Base-by-base conservation (phyloP, 805 yeast species). In the Hyphopichia homilentoma region DNA sequence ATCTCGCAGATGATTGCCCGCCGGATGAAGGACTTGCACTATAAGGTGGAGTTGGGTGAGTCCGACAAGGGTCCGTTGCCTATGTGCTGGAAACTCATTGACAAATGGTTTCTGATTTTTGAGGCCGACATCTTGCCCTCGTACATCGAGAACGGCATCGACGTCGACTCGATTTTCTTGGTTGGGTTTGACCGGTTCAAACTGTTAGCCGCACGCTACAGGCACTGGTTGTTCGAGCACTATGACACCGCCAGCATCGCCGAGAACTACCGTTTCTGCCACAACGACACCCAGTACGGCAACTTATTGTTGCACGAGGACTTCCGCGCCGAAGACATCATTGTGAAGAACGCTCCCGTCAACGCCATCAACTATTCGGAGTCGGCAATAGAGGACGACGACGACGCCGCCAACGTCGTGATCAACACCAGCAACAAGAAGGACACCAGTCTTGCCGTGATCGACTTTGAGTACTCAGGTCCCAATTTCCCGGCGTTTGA, bases 231-330 rank as follows among this genome's bases (percentile, higher is more conserved):
- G 13, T 68, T 65, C 22, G 46, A 45, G 5, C 61, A 71, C 39
- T 77, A 81, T 46, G 72, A 71, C 16, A 58, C 57, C 14, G 59
- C 56, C 7, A 54, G 54, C 14, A 56, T 78, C 22, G 59, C 65
- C 30, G 62, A 68, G 9, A 65, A 70, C 33, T 66, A 84, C 39
- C 87, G 77, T 9, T 93, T 93, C 52, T 87, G 96, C 47, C 98
- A 93, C 59, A 93, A 93, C 52, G 98, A 90, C 58, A 84, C 97
- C 1, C 98, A 93, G 57, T 90, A 93, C 54, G 98, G 98, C 21
- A 93, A 93, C 52, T 68, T 93, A 41, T 66, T 93, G 35, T 75
- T 90, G 52, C 57, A 73, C 61, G 45, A 62, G 49, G 34, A 74
- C 49, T 51, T 76, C 74, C 79, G 84, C 15, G 68, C 75, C 4